Evolutionary conservation across 805 yeast genomes (phyloP), one percentile per base, ranked within the genome.

Genomic region (Ogataea corticis): DNA sequence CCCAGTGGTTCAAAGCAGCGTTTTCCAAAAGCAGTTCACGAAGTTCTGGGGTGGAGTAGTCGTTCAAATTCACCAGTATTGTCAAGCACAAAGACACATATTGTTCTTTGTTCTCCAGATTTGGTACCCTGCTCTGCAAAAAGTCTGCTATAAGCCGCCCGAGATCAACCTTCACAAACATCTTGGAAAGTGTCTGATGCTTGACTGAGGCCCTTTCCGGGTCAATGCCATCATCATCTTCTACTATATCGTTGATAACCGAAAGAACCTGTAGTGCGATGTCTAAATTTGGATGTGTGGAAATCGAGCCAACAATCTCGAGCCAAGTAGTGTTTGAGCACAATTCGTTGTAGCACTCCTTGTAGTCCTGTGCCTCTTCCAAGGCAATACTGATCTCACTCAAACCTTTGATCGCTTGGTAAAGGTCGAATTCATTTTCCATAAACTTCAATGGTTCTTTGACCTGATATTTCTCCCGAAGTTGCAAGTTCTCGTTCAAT

Each of bases 341-440:
- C 9, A 48, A 21, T 28, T 44, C 54, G 10, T 25, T n/a, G 13
- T 41, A 48, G 31, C 46, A 48, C 11, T 35, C 41, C n/a, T 41
- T 31, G 39, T 41, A 48, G 25, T 51, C 52, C 2, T 34, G 21
- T 9, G 43, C 44, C 21, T 52, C 56, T 4, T 35, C 34, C 23
- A 56, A 16, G 5, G 43, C 48, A 29, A 56, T 44, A 18, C 51
- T 44, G 12, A 57, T 23, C 33, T 57, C 61, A 14, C 54, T 46
- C 39, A 56, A 41, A 2, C 33, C 41, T 41, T 53, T 52, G 17
- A 58, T 36, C 4, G 41, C 51, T 32, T 55, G 52, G 14, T 42
- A 46, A 16, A 58, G 38, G 15, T 50, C 50, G 17, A 44, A 55
- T 30, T 58, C 62, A 19, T 52, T 51, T 18, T 55, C 57, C 42